Evolutionary conservation across 768 basidiomycete species (phyloP).

Genomic region (Fomitopsis pulvina): DNA sequence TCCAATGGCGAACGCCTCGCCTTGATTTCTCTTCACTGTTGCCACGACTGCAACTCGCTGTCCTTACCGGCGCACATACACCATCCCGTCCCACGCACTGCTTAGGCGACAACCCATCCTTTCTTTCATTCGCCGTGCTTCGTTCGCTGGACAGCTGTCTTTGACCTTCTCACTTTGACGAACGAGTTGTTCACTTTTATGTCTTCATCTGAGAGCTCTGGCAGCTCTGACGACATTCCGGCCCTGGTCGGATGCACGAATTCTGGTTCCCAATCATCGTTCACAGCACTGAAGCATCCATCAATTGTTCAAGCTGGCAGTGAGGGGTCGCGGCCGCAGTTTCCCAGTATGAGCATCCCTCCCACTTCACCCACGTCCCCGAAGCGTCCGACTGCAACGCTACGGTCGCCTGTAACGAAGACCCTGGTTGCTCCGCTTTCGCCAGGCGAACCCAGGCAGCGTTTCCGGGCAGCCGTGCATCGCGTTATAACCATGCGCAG

Average conservation of each 20-base stretch:
- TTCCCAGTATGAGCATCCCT: neutral
- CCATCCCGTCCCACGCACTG: no score
- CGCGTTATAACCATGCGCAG: constrained; percentile 55
- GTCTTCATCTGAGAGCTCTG: neutral
- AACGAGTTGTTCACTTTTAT: neutral
- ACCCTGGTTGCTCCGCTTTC: neutral
- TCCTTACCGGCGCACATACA: no score
- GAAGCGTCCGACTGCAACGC: neutral
- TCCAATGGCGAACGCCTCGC: no score
- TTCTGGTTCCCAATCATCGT: neutral
- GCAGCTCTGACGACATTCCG: neutral
- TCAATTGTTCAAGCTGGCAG: neutral
- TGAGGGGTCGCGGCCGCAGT: neutral
- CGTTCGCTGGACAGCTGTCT: neutral
- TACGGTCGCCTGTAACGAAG: neutral
- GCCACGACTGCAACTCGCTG: no score
- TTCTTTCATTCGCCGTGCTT: no score
- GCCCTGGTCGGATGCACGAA: neutral
- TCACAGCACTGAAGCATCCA: neutral
- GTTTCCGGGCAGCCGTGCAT: constrained; percentile 44
- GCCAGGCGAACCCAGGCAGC: constrained; percentile 4
- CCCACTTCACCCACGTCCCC: neutral
- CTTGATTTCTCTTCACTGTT: no score
- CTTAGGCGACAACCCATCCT: no score
- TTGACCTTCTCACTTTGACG: neutral